Evolutionary conservation across 306 rosid genomes (phyloP), one percentile per base, ranked within the genome.

Genomic region (Datisca glomerata): DNA sequence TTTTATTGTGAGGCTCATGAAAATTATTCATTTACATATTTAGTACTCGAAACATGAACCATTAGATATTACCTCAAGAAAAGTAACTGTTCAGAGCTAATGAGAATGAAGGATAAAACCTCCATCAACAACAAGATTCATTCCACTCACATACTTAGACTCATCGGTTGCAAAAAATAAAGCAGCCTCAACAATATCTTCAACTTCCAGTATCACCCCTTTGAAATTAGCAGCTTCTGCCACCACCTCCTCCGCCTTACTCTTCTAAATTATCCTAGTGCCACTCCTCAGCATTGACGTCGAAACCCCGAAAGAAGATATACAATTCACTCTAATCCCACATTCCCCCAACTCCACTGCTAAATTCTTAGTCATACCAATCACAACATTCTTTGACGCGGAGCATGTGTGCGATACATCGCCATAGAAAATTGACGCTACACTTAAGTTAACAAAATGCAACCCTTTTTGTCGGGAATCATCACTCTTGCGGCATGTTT

Each of bases 401-500:
- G 66, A 61, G 43, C 56, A 71, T 0, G 68, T 65, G 17, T 79
- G 74, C 0, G 80, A 3, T 0, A 65, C 43, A 3, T n/a, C 23
- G 0, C 84, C 84, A 0, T 73, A 71, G 0, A 57, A 12, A n/a
- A 8, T 1, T 0, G 77, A 61, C 1, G 45, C 25, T 0, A 52
- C 25, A 4, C 80, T 79, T 0, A 75, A 67, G 56, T 75, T 2
- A 46, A 23, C 1, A 79, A n/a, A 13, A 79, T 79, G 61, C 68
- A 48, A 0, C 84, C 80, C 4, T 27, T 33, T 7, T 45, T 1
- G 0, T 60, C 50, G 0, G 72, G 73, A 11, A 65, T 49, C 91
- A 75, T 80, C 0, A 32, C 73, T 7, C 75, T 41, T 0, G 78
- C 73, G 0, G 80, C 91, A 3, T 79, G 75, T 24, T 75, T 79